Evolutionary conservation across 75 land plant genomes (phyloP).

Genomic region (Selaginella moellendorffii): DNA sequence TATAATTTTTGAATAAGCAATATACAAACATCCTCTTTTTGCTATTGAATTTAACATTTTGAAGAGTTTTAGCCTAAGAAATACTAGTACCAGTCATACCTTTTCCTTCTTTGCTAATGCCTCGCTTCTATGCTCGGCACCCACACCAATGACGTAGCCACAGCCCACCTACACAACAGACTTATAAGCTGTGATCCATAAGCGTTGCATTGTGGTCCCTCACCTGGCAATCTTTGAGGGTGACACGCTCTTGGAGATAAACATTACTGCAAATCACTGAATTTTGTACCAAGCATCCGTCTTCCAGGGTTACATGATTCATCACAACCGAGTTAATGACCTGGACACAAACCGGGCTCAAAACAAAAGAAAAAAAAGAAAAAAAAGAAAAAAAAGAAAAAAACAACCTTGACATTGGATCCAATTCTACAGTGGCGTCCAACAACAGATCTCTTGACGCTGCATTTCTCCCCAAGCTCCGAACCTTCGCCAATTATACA

Average conservation of each 20-base stretch:
- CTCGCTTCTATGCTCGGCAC: constrained; percentile 15
- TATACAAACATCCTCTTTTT: too few species aligned
- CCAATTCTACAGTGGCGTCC: constrained; percentile 98
- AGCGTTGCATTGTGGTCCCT: neutral
- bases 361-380: too few species aligned
- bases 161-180: neutral
- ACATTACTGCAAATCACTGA: constrained; percentile 88
- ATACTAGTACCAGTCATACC: too few species aligned
- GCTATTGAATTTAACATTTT: too few species aligned
- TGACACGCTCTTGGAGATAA: constrained; percentile 73
- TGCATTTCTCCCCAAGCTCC: constrained; percentile 88
- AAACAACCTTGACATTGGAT: constrained; percentile 76
- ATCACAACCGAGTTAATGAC: constrained; percentile 90
- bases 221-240: constrained; percentile 88
- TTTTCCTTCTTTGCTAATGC: constrained; percentile 27
- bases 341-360: constrained; percentile 30
- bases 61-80: too few species aligned
- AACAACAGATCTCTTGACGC: constrained; percentile 89
- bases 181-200: neutral
- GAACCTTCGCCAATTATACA: constrained; percentile 96
- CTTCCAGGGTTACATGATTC: constrained; percentile 85
- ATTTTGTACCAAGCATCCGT: constrained; percentile 79
- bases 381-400: neutral
- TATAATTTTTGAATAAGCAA: too few species aligned
- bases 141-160: constrained; percentile 20